phyloP scores from a whole-genome alignment of 2,329 filamentous ascomycete species.

The Diplodia seriata region DNA sequence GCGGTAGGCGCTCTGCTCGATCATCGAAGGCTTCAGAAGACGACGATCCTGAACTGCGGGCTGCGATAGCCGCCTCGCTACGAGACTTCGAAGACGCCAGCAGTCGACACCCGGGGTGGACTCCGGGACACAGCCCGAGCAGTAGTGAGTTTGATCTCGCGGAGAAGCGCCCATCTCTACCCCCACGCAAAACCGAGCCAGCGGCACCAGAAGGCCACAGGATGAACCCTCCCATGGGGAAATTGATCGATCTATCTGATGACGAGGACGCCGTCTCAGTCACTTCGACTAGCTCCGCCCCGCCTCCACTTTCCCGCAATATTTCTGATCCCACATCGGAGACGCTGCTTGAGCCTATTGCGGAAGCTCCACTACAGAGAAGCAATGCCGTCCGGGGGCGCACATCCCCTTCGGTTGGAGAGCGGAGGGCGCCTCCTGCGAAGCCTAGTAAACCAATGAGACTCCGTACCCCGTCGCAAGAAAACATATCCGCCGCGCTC shows the following conservation, averaged over 20 bases:
- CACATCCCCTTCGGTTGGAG: conserved; percentile 17
- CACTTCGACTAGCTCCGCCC: conserved; percentile 33
- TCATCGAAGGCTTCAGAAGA: conserved; percentile 44
- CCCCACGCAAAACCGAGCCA: conserved; percentile 44
- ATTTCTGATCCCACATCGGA: conserved; percentile 40
- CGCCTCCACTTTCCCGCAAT: conserved; percentile 36
- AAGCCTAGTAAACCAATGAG: conserved; percentile 42
- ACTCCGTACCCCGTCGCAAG: conserved; percentile 50
- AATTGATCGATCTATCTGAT: conserved; percentile 59
- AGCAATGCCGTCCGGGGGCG: conserved; percentile 25
- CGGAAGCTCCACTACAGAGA: conserved; percentile 36
- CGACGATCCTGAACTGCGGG: conserved; percentile 56
- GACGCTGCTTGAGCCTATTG: conserved; percentile 35
- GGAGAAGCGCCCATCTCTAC: conserved; percentile 45
- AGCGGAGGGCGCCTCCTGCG: conserved; percentile 25
- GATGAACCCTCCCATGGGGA: conserved; percentile 40
- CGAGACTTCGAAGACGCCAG: conserved; percentile 53
- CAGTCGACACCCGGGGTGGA: conserved; percentile 36
- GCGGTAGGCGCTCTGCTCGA: conserved; percentile 33
- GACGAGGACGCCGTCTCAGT: conserved; percentile 40
- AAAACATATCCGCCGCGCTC: conserved; percentile 36
- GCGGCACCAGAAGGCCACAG: conserved; percentile 38
- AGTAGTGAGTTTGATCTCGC: conserved; percentile 47
- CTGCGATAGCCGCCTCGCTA: conserved; percentile 57
- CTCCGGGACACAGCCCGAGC: conserved; percentile 43